A percentile compares a stretch with the other conserved stretches of the same genome.
These are phyloP conservation scores for Barbatosphaeria neglecta DNA, from an alignment of 495 filamentous ascomycete species.

Conservation along the genomic window DNA sequence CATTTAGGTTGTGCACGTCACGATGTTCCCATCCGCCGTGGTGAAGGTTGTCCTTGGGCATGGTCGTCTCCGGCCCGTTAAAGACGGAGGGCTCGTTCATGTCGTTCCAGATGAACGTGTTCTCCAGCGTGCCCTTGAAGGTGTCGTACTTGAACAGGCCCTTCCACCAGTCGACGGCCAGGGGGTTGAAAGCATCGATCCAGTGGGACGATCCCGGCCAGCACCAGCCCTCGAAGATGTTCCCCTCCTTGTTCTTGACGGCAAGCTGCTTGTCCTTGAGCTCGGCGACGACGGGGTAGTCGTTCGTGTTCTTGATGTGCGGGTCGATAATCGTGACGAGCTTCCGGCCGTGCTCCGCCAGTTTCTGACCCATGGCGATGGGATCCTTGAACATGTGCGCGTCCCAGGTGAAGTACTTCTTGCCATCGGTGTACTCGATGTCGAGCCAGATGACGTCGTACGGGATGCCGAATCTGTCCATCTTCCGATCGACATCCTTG, in stretches of 20 bases:
- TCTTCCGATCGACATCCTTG: slow-evolving; percentile 88
- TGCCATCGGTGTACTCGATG: slow-evolving; percentile 89
- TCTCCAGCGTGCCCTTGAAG: slow-evolving; percentile 72
- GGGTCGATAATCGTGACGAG: slow-evolving; percentile 92
- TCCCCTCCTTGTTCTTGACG: slow-evolving; percentile 79
- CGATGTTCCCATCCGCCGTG: slow-evolving; percentile 90
- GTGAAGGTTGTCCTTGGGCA: slow-evolving; percentile 96
- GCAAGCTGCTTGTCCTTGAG: slow-evolving; percentile 73
- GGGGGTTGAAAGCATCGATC: slow-evolving; percentile 90
- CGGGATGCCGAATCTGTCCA: slow-evolving; percentile 87
- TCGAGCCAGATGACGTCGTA: slow-evolving; percentile 99
- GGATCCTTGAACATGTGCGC: slow-evolving; percentile 74
- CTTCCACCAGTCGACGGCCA: slow-evolving; percentile 79
- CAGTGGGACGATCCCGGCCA: slow-evolving; percentile 96
- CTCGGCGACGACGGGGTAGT: slow-evolving; percentile 66
- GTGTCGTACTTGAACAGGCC: slow-evolving; percentile 72
- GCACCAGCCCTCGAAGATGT: slow-evolving; percentile 90
- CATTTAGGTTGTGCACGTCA: slow-evolving; percentile 90
- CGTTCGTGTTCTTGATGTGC: slow-evolving; percentile 85
- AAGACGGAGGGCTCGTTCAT: slow-evolving; percentile 99
- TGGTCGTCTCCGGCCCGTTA: slow-evolving; percentile 92
- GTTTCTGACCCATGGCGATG: slow-evolving; percentile 72
- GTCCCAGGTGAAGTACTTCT: slow-evolving; percentile 98
- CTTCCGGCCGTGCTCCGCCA: slow-evolving; percentile 75
- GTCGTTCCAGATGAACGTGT: slow-evolving; percentile 95